phyloP scores from a whole-genome alignment of 345 rosid species.

The Leavenworthia alabamica region DNA sequence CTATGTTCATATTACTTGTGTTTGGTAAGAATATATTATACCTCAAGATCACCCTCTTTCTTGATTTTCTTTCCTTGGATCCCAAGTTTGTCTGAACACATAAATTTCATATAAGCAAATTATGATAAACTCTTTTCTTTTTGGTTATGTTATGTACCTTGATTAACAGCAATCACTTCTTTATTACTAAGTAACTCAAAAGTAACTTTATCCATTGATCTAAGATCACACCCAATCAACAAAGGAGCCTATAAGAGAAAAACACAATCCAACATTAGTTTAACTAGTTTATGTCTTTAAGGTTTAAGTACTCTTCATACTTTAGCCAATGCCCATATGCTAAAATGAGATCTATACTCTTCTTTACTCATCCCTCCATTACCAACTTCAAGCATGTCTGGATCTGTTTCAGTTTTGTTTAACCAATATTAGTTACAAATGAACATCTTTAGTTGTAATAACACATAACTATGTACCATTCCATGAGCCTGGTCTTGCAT shows the following conservation, averaged over 20 bases:
- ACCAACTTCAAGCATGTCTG: conserved; percentile 98
- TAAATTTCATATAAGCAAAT: neutral
- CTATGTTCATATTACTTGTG: neutral
- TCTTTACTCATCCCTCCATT: conserved; percentile 89
- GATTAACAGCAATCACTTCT: conserved; percentile 80
- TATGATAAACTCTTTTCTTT: neutral
- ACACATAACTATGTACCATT: conserved; percentile 46
- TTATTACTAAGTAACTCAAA: conserved; percentile 50
- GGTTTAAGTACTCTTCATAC: conserved; percentile 21
- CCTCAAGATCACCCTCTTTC: conserved; percentile 64
- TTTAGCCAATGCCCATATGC: conserved; percentile 91
- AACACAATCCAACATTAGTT: conserved; percentile 1
- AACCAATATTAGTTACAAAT: neutral
- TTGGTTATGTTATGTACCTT: conserved; percentile 53
- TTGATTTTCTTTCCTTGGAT: conserved; percentile 68
- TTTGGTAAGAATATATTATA: conserved; percentile 13
- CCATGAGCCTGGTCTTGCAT: conserved; percentile 90
- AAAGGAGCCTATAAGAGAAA: conserved; percentile 57
- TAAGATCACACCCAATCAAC: conserved; percentile 69
- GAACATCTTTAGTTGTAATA: neutral
- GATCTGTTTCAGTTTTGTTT: conserved; percentile 46
- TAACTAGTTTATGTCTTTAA: neutral
- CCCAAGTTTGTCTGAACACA: conserved; percentile 56
- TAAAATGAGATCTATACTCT: conserved; percentile 80
- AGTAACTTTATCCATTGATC: conserved; percentile 48